Evolutionary conservation across 805 yeast genomes (phyloP), one percentile per base, ranked within the genome.

Genomic region (Suhomyces xylopsoci): DNA sequence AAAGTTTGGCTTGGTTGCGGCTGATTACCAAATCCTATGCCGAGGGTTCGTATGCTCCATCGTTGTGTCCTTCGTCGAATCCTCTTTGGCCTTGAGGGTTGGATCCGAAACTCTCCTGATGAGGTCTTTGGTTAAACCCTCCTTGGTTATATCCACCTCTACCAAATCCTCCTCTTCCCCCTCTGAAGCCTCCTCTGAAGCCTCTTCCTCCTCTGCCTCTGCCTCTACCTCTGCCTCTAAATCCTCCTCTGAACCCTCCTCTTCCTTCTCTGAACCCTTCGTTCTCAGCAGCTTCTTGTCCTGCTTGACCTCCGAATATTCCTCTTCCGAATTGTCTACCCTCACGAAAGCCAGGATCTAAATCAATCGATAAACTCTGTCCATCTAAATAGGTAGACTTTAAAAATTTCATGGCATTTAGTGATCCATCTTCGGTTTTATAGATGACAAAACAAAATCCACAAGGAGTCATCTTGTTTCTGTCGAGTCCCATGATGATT

Each of bases 321-420:
- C 98, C 98, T 62, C 99, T 80, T 19, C 99, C 99, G 65, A 85
- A 94, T 66, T 94, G 98, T 58, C 99, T 79, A 1, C 99, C 99
- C 61, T 93, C 97, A 56, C 81, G 83, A 66, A 93, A 94, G 0
- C 99, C 99, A 0, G 97, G 97, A 65, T 94, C 99, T 61, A 96
- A 76, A 71, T 94, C 99, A 48, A 93, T 89, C 38, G 87, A 86
- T 63, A 94, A 80, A 38, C 79, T 74, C 55, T 89, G 84, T 48
- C 92, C 96, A 63, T 93, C 97, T 49, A 94, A 80, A 62, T 85
- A 85, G 0, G 97, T 90, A 51, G 84, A 86, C 59, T 89, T 85
- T 48, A 94, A 73, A 63, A 84, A 93, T 66, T 90, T 88, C 65
- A 93, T 82, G 2, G 97, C 88, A 58, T 87, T 83, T 50, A 91